Conservation (phyloP, 176 grass and related monocot species). For the Oryza officinalis region DNA sequence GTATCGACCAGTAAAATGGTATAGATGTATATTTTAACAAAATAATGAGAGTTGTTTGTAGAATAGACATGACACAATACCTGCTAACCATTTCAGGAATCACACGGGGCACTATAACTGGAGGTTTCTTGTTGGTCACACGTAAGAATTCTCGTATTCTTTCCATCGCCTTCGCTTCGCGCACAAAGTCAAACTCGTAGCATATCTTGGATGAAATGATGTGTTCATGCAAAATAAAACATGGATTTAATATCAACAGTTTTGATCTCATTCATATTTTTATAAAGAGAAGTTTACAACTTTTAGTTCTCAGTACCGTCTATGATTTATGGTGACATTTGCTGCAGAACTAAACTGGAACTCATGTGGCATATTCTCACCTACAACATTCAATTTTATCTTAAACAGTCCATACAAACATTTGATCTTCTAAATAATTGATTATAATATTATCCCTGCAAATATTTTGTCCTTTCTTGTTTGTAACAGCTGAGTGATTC, state of each 20-base stretch:
- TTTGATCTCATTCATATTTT: not conserved
- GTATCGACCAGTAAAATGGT: not conserved
- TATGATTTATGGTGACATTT: too few relatives aligned
- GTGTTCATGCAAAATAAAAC: not conserved
- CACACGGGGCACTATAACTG: conserved; percentile 86
- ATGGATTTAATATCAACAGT: not conserved
- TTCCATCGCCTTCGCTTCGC: conserved; percentile 91
- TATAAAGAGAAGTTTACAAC: not conserved
- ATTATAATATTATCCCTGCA: not conserved
- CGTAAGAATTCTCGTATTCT: conserved; percentile 62
- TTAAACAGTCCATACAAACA: too few relatives aligned
- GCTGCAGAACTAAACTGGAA: too few relatives aligned
- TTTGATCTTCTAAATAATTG: too few relatives aligned
- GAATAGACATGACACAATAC: conserved; percentile 43
- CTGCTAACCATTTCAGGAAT: conserved; percentile 88
- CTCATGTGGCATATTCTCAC: too few relatives aligned
- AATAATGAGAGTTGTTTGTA: conserved; percentile 15
- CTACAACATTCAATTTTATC: too few relatives aligned
- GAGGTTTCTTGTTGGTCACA: conserved; percentile 73
- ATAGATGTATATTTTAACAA: conserved; percentile 20
- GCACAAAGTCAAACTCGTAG: conserved; percentile 98
- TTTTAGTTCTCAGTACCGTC: too few relatives aligned
- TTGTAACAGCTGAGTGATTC: conserved; percentile 7
- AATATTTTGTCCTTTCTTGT: conserved; percentile 19
- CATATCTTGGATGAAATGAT: conserved; percentile 56